phyloP scores from a whole-genome alignment of 139 green algal genomes.

The Tetradesmus lagerheimii region DNA sequence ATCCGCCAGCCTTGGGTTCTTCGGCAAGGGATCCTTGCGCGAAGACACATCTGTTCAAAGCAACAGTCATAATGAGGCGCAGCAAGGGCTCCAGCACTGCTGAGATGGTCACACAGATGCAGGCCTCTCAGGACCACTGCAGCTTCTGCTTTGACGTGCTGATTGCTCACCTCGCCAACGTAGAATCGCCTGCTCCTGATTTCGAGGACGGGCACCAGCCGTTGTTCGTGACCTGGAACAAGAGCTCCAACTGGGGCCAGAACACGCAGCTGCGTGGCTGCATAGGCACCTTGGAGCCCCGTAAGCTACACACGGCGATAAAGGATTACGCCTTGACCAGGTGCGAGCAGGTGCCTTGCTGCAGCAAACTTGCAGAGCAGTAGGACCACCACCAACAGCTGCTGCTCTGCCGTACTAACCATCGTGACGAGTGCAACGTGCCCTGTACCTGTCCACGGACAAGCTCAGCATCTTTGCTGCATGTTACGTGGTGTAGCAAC shows the following conservation, averaged over 20 bases:
- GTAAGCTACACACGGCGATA: conserved; percentile 69
- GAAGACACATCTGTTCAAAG: background rate
- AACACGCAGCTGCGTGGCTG: conserved; percentile 76
- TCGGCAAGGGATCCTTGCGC: background rate
- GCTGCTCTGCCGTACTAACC: background rate
- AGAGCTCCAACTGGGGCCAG: conserved; percentile 37
- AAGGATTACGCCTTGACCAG: conserved; percentile 85
- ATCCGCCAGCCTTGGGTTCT: too few species aligned
- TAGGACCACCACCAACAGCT: background rate
- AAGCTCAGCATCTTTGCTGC: background rate
- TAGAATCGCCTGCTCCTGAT: conserved; percentile 27
- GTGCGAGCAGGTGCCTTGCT: conserved; percentile 47
- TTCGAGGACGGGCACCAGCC: conserved; percentile 72
- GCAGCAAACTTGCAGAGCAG: background rate
- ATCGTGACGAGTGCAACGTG: background rate
- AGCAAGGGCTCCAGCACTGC: background rate
- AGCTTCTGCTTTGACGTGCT: conserved; percentile 68
- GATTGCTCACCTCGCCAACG: conserved; percentile 53
- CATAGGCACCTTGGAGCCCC: conserved; percentile 85
- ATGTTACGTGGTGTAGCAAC: background rate
- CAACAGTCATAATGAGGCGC: background rate
- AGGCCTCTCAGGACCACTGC: conserved; percentile 55
- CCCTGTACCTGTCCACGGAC: background rate
- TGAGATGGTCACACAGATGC: background rate
- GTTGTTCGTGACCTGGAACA: conserved; percentile 90